Percentiles rank a stretch among this genome's conserved stretches.
Evolutionary conservation across 139 green algal genomes (phyloP).

Genomic region (Chlorella sp.): DNA sequence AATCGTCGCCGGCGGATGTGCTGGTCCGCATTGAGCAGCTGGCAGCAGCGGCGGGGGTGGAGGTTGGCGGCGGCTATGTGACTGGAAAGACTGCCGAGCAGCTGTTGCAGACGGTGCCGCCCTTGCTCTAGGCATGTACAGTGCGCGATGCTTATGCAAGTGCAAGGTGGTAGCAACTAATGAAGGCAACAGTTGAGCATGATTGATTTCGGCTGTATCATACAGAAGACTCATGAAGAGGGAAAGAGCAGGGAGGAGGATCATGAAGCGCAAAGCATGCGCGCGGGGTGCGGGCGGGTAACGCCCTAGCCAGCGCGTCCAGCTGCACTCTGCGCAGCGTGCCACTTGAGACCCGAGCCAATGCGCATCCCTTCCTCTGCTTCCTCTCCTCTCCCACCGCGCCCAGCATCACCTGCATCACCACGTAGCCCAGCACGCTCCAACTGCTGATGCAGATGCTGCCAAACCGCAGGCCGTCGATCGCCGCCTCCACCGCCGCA

Average conservation of each 20-base stretch:
- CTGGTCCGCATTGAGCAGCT: conserved; percentile 19
- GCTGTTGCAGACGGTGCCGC: not conserved
- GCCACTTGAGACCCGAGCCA: too few species aligned
- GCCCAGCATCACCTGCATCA: not conserved
- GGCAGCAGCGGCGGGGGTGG: conserved; percentile 15
- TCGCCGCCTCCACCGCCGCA: conserved; percentile 48
- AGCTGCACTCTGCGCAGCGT: not conserved
- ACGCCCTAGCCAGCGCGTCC: too few species aligned
- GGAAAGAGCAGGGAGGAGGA: too few species aligned
- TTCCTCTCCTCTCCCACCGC: conserved; percentile 2
- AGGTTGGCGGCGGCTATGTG: conserved; percentile 26
- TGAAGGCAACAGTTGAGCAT: too few species aligned
- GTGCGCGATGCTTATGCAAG: too few species aligned
- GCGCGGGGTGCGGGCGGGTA: too few species aligned
- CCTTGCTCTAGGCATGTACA: too few species aligned
- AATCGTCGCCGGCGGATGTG: conserved; percentile 14
- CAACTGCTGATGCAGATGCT: conserved; percentile 70
- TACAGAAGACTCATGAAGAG: too few species aligned
- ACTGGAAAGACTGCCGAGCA: conserved; percentile 29
- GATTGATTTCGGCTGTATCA: too few species aligned
- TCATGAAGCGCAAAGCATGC: too few species aligned
- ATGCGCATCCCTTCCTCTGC: not conserved
- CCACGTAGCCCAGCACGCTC: conserved; percentile 48
- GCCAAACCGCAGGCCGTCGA: conserved; percentile 75
- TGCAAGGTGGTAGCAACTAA: too few species aligned